phyloP scores from a whole-genome alignment of 1,284 basidiomycete genomes.

The Austropuccinia psidii region DNA sequence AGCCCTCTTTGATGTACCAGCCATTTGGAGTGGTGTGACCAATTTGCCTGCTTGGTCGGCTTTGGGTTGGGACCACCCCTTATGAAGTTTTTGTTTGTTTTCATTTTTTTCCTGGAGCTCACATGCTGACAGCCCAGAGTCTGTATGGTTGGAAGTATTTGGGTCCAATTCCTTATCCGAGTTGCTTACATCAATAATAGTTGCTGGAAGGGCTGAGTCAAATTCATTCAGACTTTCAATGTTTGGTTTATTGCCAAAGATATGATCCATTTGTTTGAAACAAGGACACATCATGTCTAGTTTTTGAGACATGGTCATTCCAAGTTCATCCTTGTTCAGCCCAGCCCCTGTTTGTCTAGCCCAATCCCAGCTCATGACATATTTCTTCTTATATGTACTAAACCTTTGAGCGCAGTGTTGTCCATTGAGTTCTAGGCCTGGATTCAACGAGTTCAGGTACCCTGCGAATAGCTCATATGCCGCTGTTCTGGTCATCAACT shows the following conservation, averaged over 20 bases:
- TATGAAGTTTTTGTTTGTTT: no score
- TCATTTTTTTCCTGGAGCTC: no score
- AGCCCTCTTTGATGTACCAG: no score
- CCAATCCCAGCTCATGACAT: background rate
- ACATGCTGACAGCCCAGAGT: no score
- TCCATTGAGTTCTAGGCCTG: background rate
- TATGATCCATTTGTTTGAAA: background rate
- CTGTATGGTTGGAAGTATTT: no score
- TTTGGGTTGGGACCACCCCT: no score
- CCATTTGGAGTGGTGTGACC: no score
- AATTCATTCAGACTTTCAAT: no score
- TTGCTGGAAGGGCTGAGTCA: no score
- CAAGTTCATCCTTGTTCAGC: background rate
- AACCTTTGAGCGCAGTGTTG: background rate
- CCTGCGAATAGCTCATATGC: background rate
- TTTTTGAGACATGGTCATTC: background rate
- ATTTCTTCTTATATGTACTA: background rate
- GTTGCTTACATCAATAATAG: no score
- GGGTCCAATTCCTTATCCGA: no score
- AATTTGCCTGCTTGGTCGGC: no score
- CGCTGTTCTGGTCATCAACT: background rate
- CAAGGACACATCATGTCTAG: background rate
- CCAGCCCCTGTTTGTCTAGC: background rate
- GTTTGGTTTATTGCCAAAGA: background rate
- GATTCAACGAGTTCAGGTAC: background rate